Base-by-base conservation (phyloP, 805 yeast genomes). In the Teunomyces cretensis region DNA sequence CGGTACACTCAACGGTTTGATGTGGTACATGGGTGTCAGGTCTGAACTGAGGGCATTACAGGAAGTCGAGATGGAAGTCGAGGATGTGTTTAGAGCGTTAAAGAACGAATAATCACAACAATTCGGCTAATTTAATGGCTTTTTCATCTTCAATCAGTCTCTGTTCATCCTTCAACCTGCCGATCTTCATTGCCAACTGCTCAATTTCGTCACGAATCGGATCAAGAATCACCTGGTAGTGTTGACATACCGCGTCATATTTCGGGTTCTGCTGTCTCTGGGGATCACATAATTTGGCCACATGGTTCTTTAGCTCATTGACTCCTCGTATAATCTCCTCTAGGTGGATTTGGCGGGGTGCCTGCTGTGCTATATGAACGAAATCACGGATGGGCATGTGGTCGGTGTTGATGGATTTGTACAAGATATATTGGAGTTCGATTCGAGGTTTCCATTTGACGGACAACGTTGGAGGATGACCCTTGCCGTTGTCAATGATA, bases 11-110 rank as follows among this genome's bases (percentile, higher is more conserved):
- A 83, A 89, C 58, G 96, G 96, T 0, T 57, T 88, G 44, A 86
- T 94, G 37, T 91, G 92, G 33, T 77, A 74, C 45, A 58, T 89
- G 26, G 92, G 91, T 59, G 95, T 96, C 0, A 72, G 89, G 28
- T 75, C 80, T n/a, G 99, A 94, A 60, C 61, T 70, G 42, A 71
- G 98, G 39, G 92, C 91, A 0, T 64, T 94, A 39, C 68, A 66
- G 17, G 98, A 92, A 65, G 89, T 89, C 4, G 76, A 78, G 47
- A 63, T 74, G 52, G 95, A 92, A 60, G 86, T 90, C 1, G 62
- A 61, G 45, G 73, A 68, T 46, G 16, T 46, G 9, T 46, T 32
- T 33, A 15, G 36, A 17, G 33, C 43, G 4, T 30, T 30, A 9
- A 40, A 40, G n/a, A 9, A 40, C 9, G 36, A 40, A n/a, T 31